Conservation (phyloP, 2,329 filamentous ascomycete species). For the Exophiala bonariae region DNA sequence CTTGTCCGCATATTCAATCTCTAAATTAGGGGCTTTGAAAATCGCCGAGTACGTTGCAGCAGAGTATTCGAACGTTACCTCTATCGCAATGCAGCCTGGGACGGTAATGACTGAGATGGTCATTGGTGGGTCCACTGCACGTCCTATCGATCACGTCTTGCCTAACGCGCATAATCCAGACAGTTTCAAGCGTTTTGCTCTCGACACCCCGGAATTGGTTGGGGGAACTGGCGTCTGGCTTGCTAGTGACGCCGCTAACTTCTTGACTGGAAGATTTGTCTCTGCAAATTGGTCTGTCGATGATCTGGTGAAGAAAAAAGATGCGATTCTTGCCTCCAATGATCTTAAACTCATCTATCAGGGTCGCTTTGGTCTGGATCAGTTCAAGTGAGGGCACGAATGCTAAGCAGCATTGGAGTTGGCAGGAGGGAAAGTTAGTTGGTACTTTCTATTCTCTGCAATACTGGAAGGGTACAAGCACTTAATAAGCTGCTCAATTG, state of each 20-base stretch:
- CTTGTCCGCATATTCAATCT: slow-evolving; percentile 33
- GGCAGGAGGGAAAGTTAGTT: no score
- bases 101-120: slow-evolving; percentile 36
- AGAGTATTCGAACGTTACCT: slow-evolving; percentile 37
- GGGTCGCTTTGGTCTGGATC: slow-evolving; percentile 10
- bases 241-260: slow-evolving; percentile 6
- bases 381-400: no score
- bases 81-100: slow-evolving; percentile 36
- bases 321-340: slow-evolving; percentile 28
- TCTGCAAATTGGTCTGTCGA: slow-evolving; percentile 26
- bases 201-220: slow-evolving; percentile 12
- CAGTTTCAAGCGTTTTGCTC: slow-evolving; percentile 13
- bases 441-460: no score
- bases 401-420: no score
- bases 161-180: slow-evolving; percentile 1
- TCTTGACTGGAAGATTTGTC: slow-evolving; percentile 18
- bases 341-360: slow-evolving; percentile 36
- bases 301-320: slow-evolving; percentile 22
- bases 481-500: no score
- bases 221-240: slow-evolving; percentile 12
- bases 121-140: background rate
- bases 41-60: slow-evolving; percentile 33
- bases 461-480: no score
- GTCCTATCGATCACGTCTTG: background rate
- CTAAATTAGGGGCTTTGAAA: slow-evolving; percentile 36